Evolutionary conservation across 1,284 basidiomycete genomes (phyloP).

Genomic region (Paramarasmius palmivorus): DNA sequence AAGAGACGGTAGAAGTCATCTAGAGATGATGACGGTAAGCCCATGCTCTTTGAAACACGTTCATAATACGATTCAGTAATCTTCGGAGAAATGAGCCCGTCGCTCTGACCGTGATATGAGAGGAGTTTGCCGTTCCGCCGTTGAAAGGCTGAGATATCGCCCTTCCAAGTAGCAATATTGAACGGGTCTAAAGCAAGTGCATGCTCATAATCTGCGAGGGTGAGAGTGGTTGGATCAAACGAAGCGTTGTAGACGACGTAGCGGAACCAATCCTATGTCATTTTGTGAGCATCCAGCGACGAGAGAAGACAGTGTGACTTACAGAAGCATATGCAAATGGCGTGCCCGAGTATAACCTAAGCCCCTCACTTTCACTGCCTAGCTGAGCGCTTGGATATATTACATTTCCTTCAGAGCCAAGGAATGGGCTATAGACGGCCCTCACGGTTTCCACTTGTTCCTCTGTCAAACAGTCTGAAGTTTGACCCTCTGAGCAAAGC

Average conservation of each 20-base stretch:
- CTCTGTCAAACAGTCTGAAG: conserved; percentile 29
- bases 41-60: conserved; percentile 15
- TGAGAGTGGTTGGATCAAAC: conserved; percentile 7
- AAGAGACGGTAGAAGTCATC: conserved; percentile 19
- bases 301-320: not conserved
- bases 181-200: conserved; percentile 15
- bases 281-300: not conserved
- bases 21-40: conserved; percentile 3
- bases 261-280: conserved; percentile 16
- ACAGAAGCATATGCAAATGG: conserved; percentile 9
- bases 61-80: conserved; percentile 20
- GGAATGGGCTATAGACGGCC: conserved; percentile 30
- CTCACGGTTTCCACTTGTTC: conserved; percentile 32
- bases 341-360: conserved; percentile 8
- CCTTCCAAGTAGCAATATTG: conserved; percentile 19
- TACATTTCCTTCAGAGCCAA: conserved; percentile 28
- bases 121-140: conserved; percentile 20
- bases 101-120: conserved; percentile 20
- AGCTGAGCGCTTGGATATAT: conserved; percentile 27
- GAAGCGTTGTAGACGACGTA: conserved; percentile 16
- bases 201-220: not conserved
- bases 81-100: conserved; percentile 18
- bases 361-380: conserved; percentile 7
- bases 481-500: conserved; percentile 28
- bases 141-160: conserved; percentile 20